phyloP scores from a whole-genome alignment of 345 rosid species.

The Sisymbrium altissimum region DNA sequence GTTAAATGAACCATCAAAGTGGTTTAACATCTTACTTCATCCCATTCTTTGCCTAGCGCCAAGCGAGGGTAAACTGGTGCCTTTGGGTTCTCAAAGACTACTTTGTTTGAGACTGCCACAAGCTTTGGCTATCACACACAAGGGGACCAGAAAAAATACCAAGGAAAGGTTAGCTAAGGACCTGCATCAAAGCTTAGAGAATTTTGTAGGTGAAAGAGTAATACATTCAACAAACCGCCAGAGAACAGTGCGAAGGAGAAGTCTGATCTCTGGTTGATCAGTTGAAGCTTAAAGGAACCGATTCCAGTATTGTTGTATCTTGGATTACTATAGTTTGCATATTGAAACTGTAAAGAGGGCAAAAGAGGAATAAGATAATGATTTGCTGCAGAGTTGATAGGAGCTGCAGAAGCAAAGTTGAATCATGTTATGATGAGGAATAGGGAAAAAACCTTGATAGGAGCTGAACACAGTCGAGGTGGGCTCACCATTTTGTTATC shows the following conservation, averaged over 20 bases:
- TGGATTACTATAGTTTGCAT: constrained; percentile 57
- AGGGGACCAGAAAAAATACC: background rate
- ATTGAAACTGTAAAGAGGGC: constrained; percentile 45
- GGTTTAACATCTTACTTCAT: constrained; percentile 46
- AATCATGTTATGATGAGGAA: background rate
- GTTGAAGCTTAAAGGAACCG: constrained; percentile 58
- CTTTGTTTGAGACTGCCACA: constrained; percentile 57
- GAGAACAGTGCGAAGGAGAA: constrained; percentile 62
- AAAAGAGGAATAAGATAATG: background rate
- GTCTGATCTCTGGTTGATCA: constrained; percentile 75
- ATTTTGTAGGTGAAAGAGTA: background rate
- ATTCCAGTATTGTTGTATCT: constrained; percentile 45
- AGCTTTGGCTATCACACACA: constrained; percentile 57
- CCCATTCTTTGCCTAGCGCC: constrained; percentile 67
- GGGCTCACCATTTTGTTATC: constrained; percentile 41
- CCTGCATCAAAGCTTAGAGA: background rate
- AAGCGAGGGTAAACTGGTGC: constrained; percentile 67
- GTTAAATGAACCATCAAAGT: background rate
- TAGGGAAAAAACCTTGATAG: constrained; percentile 52
- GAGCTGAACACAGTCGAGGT: constrained; percentile 63
- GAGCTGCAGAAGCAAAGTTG: background rate
- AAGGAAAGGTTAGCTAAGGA: background rate
- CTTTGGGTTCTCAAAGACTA: constrained; percentile 54
- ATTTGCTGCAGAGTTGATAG: background rate
- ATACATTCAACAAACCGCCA: constrained; percentile 55